A percentile compares a stretch with the other conserved stretches of the same genome.
phyloP scores from a whole-genome alignment of 1,139 yeast genomes.

The Debaryomyces psychrophilus region DNA sequence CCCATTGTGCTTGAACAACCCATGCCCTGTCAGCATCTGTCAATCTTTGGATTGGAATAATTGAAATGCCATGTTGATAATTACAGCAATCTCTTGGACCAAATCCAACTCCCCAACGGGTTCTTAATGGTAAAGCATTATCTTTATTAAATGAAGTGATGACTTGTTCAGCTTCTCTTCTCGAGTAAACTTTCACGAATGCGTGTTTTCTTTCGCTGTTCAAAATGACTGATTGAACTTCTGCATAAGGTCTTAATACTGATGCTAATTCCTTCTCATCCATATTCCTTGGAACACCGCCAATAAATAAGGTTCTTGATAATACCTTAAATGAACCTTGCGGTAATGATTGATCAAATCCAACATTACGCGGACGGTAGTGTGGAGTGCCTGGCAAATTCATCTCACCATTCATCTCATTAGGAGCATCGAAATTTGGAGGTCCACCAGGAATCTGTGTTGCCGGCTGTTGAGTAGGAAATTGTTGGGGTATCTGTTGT shows the following conservation, averaged over 20 bases:
- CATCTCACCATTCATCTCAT: slow-evolving; percentile 48
- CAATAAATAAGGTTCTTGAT: slow-evolving; percentile 89
- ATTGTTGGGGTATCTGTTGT: slow-evolving; percentile 16
- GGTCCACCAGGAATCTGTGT: slow-evolving; percentile 11
- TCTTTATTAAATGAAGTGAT: slow-evolving; percentile 56
- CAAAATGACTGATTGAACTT: slow-evolving; percentile 86
- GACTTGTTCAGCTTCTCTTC: slow-evolving; percentile 88
- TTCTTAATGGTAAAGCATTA: slow-evolving; percentile 62
- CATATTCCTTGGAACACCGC: slow-evolving; percentile 88
- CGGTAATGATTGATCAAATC: slow-evolving; percentile 72
- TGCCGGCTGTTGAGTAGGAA: slow-evolving; percentile 16
- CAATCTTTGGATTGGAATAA: slow-evolving; percentile 81
- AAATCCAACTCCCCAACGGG: slow-evolving; percentile 98
- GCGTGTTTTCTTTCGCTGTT: slow-evolving; percentile 93
- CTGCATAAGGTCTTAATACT: slow-evolving; percentile 84
- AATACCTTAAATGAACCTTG: slow-evolving; percentile 80
- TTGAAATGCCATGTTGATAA: slow-evolving; percentile 85
- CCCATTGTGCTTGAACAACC: slow-evolving; percentile 93
- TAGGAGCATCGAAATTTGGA: neutral
- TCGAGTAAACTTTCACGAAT: slow-evolving; percentile 93
- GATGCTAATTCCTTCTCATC: slow-evolving; percentile 69
- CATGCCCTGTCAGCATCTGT: slow-evolving; percentile 93
- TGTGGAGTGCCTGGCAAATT: slow-evolving; percentile 73
- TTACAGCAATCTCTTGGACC: slow-evolving; percentile 99
- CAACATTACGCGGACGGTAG: slow-evolving; percentile 70